These are phyloP conservation scores for Cadophora gregata DNA, from an alignment of 2,329 filamentous ascomycete species.

Conservation along the genomic window DNA sequence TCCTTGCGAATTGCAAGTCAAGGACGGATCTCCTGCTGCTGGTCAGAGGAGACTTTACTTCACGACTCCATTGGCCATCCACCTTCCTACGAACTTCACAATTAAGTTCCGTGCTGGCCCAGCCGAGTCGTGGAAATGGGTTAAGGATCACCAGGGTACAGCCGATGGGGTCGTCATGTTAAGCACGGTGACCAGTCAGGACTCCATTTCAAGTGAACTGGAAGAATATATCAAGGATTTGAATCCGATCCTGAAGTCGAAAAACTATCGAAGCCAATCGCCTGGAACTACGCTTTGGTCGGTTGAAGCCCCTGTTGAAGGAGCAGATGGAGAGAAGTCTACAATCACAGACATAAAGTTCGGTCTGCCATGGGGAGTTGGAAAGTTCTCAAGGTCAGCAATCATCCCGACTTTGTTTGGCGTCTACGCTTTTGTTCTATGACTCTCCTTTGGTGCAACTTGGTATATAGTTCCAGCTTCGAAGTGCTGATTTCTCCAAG, in stretches of 20 bases:
- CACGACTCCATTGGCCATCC: slow-evolving; percentile 54
- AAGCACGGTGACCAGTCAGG: slow-evolving; percentile 45
- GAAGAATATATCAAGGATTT: slow-evolving; percentile 61
- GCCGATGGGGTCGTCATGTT: slow-evolving; percentile 68
- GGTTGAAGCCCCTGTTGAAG: slow-evolving; percentile 60
- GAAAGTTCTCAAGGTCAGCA: slow-evolving; percentile 43
- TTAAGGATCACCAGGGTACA: slow-evolving; percentile 66
- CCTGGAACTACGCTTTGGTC: slow-evolving; percentile 74
- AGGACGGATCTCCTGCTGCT: slow-evolving; percentile 35
- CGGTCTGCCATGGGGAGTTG: slow-evolving; percentile 44
- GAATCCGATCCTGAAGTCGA: slow-evolving; percentile 60
- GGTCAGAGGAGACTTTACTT: slow-evolving; percentile 58
- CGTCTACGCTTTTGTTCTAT: background rate
- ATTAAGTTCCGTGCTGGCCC: slow-evolving; percentile 66
- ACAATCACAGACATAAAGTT: slow-evolving; percentile 51
- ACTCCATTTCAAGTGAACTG: slow-evolving; percentile 37
- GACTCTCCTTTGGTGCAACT: background rate
- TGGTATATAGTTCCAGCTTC: background rate
- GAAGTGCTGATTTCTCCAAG: slow-evolving; percentile 47
- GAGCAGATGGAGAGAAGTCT: slow-evolving; percentile 63
- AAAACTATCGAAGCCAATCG: slow-evolving; percentile 66
- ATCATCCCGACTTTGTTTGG: background rate
- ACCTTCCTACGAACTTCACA: slow-evolving; percentile 66
- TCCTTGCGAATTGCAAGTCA: slow-evolving; percentile 59
- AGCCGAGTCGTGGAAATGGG: slow-evolving; percentile 71